phyloP scores from a whole-genome alignment of 306 rosid species.

The Prunus armeniaca region DNA sequence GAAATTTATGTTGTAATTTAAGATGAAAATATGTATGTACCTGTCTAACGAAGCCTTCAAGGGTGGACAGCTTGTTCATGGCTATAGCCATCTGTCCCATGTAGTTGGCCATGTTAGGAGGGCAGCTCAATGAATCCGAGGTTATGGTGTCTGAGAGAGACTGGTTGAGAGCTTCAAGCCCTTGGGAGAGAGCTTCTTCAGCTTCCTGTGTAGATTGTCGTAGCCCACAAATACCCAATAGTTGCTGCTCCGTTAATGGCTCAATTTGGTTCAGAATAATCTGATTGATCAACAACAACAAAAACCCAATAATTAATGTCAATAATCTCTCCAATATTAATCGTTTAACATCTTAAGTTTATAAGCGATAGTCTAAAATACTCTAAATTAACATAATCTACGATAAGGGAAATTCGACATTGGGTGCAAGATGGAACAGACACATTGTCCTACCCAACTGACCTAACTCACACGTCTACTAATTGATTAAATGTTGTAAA shows the following conservation, averaged over 20 bases:
- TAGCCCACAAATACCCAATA: slow-evolving; percentile 71
- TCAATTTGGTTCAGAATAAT: slow-evolving; percentile 68
- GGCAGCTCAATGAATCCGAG: slow-evolving; percentile 65
- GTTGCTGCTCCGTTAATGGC: slow-evolving; percentile 91
- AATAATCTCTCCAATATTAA: too few species aligned
- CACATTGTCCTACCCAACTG: accelerated
- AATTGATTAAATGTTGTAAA: neutral
- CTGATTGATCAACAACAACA: slow-evolving; percentile 25
- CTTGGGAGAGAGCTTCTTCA: slow-evolving; percentile 86
- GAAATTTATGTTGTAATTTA: neutral
- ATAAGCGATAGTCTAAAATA: too few species aligned
- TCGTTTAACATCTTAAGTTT: too few species aligned
- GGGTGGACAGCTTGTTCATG: slow-evolving; percentile 79
- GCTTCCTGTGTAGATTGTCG: slow-evolving; percentile 87
- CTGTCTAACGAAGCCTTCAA: slow-evolving; percentile 91
- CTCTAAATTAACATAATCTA: too few species aligned
- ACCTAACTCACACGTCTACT: too few species aligned
- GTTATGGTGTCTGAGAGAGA: slow-evolving; percentile 73
- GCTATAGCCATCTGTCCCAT: slow-evolving; percentile 98
- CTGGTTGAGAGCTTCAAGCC: slow-evolving; percentile 76
- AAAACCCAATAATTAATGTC: neutral
- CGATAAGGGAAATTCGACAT: accelerated
- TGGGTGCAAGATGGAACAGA: too few species aligned
- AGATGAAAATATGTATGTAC: slow-evolving; percentile 28
- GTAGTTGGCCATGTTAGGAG: slow-evolving; percentile 85